Base-by-base conservation (phyloP, 2,329 filamentous ascomycete species). In the Pseudocercospora pini-densiflorae region DNA sequence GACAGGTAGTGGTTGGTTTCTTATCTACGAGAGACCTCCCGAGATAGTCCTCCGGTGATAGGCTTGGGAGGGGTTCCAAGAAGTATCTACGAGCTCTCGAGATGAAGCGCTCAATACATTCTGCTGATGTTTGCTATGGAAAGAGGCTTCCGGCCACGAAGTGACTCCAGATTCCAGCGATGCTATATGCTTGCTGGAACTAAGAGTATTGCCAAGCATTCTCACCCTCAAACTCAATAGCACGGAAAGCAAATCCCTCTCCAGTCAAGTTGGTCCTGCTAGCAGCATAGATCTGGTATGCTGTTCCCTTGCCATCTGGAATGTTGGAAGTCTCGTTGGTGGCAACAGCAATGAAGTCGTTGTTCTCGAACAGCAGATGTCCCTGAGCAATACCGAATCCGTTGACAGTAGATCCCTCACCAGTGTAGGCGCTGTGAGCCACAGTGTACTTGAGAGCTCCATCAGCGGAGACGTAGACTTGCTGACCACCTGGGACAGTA, bases 401-500 rank as follows among this genome's bases (percentile, higher is more conserved):
- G 4, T 55, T 12, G 3, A 21, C 7, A 3, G 33, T 9, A n/a
- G 61, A 57, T 8, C 43, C 43, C 9, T 53, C 55, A 8, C 33
- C 33, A 21, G 61, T 61, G 29, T 33, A 16, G 12, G 10, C 65
- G 21, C 57, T 67, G 33, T 61, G 61, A 5, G 65, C 64, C 1
- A 58, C 55, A 4, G 65, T 67, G 55, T 36, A 40, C 29, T 40
- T 58, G 31, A 58, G 7, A 3, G 27, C 55, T 21, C 55, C 55
- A 24, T 58, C 55, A 40, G 55, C 55, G 3, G 55, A 29, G 31
- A 78, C 69, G 72, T 76, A 77, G 64, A 74, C 69, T 55, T 70
- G 69, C 62, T 76, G 75, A 33, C 74, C 74, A 47, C 74, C 75
- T 5, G 76, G 75, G 7, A 77, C 74, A 47, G 64, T 47, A 59